Base-by-base conservation (phyloP, 2,329 filamentous ascomycete genomes). In the Ampelomyces quisqualis region DNA sequence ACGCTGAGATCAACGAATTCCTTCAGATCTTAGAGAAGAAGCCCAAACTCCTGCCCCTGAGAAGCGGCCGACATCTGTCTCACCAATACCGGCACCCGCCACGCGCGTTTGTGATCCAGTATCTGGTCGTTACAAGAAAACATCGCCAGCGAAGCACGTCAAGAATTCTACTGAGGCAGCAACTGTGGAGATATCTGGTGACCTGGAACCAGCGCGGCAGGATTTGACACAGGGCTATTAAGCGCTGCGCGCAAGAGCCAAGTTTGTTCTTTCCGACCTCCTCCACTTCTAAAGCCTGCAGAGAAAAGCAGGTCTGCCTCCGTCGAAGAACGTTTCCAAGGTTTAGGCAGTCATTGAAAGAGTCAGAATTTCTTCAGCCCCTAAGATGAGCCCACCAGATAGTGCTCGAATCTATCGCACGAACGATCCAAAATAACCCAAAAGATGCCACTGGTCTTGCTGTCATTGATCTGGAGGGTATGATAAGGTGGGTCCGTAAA, bases 281-380 rank as follows among this genome's bases (percentile, higher is more conserved):
- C 31, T 61, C n/a, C 55, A 58, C 38, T 29, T 63, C 7, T 55
- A 61, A 23, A 34, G 43, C 7, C 43, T 65, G 5, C 59, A 60
- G 38, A 57, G 55, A 29, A 60, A 59, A n/a, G 45, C 50, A n/a
- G 51, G 44, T 4, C 5, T 57, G 1, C 34, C 49, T 4, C 40
- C 46, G 22, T 59, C 56, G 1, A 54, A 38, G 7, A 52, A 56
- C 14, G 50, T 52, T 3, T 10, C 40, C 2, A 57, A 46, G 15
- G 38, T 64, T 3, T 44, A 56, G 23, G 46, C 45, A 1, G 55
- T 67, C 14, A 42, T 45, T 7, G 34, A 58, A 5, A 55, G 55
- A 2, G 35, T 29, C 18, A 20, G 38, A 2, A 30, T 17, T 2
- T 27, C 4, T 20, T 9, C 33, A 2, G n/a, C 9, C n/a, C 7